phyloP scores from a whole-genome alignment of 345 rosid genomes.

The Eutrema japonicum region DNA sequence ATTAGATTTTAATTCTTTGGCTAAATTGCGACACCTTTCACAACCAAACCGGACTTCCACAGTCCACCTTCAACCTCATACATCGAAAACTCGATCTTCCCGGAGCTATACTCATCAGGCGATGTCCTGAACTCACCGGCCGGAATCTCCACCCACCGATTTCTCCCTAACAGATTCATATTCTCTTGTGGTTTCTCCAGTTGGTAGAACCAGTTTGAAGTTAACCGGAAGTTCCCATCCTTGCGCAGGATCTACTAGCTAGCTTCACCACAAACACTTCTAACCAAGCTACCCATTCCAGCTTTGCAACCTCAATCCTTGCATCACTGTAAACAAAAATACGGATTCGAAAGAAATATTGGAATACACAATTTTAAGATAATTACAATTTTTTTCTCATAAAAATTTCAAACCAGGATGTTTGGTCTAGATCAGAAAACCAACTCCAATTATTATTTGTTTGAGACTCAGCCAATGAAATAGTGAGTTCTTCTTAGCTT shows the following conservation, averaged over 20 bases:
- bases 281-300: conserved; percentile 56
- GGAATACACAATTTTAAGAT: neutral
- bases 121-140: conserved; percentile 51
- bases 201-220: conserved; percentile 49
- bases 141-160: conserved; percentile 55
- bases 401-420: conserved; percentile 35
- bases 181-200: conserved; percentile 47
- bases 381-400: neutral
- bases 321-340: conserved; percentile 11
- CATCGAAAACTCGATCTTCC: conserved; percentile 55
- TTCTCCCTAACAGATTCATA: conserved; percentile 42
- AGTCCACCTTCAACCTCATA: conserved; percentile 47
- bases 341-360: neutral
- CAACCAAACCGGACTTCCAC: conserved; percentile 60
- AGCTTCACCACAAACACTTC: conserved; percentile 57
- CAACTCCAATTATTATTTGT: conserved; percentile 55
- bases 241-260: conserved; percentile 37
- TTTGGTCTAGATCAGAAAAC: conserved; percentile 42
- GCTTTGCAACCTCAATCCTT: conserved; percentile 51
- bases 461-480: conserved; percentile 59
- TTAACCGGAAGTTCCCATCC: conserved; percentile 61
- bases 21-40: conserved; percentile 56
- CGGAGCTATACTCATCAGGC: conserved; percentile 21
- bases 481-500: conserved; percentile 44
- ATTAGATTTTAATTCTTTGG: conserved; percentile 39